Base-by-base conservation (phyloP, 129 eudicot genomes). In the Pulicaria dysenterica region DNA sequence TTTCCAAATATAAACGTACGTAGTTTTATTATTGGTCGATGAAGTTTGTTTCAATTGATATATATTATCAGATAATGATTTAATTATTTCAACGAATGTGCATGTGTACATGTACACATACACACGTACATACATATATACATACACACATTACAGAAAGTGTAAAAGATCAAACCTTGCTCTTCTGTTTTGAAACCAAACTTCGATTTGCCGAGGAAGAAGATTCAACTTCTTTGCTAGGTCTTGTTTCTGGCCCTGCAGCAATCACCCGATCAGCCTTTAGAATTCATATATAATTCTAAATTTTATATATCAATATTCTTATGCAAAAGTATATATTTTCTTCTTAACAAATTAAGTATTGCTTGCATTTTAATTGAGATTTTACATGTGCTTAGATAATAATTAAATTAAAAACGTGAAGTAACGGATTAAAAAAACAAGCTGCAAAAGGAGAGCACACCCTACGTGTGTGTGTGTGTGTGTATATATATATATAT, bases 141-240 rank as follows among this genome's bases (percentile, higher is more conserved):
- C 31, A 24, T 24, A 24, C 31, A 24, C 2, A 0, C 31, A 5
- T 38, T 24, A 19, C 24, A 59, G 53, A 24, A 51, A 41, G 46
- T 19, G 13, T 5, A 63, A 38, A 42, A 42, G 45, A 11, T 6
- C 62, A 40, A 50, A 84, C 92, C 90, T 85, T 73, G 90, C 93
- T 80, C 90, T 73, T 78, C 90, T 62, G 59, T 87, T 89, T 55
- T 90, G 93, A 66, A 87, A 90, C 90, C 88, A 90, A 75, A 90
- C 88, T 84, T 87, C 93, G 12, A 90, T 88, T 80, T 90, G 96
- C 46, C 93, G 81, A 3, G 87, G 93, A 77, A 66, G 81, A 16
- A 82, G 88, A 73, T 81, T 84, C 79, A 90, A 76, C 60, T 71
- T 83, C 71, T 58, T 77, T 37, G 96, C 88, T 24, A 85, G 87